Percentiles rank a stretch among this genome's conserved stretches.
Conservation (phyloP, 2,329 filamentous ascomycete species). For the Thelonectria olida region DNA sequence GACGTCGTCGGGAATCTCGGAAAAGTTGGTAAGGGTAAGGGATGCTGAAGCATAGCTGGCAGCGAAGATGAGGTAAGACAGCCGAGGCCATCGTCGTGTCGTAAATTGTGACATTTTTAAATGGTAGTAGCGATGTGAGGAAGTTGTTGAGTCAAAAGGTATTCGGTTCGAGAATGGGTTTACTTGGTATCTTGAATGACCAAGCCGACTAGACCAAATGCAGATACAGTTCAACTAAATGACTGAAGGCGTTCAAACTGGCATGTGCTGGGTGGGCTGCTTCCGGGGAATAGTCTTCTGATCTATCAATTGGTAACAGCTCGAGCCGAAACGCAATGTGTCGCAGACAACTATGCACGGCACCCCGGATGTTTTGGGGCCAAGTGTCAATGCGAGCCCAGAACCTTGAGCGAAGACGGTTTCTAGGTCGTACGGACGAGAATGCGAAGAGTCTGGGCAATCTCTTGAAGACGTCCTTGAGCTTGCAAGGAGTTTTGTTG, state of each 20-base stretch:
- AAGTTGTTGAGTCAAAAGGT: conserved; percentile 7
- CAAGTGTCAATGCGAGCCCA: conserved; percentile 9
- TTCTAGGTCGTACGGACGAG: conserved; percentile 15
- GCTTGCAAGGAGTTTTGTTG: not conserved
- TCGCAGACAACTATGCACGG: conserved; percentile 29
- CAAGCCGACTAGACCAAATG: not conserved
- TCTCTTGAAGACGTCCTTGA: not conserved
- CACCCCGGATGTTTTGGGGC: conserved; percentile 21
- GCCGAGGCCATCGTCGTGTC: conserved; percentile 35
- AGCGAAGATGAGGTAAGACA: conserved; percentile 35
- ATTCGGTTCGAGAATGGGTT: not conserved
- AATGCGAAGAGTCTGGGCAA: not conserved
- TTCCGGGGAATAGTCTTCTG: conserved; percentile 22
- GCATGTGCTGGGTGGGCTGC: conserved; percentile 10
- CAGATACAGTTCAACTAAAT: conserved; percentile 2
- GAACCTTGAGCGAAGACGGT: conserved; percentile 10
- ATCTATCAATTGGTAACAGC: conserved; percentile 33
- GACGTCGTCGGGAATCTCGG: conserved; percentile 49
- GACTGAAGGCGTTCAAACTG: conserved; percentile 8
- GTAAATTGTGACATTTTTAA: conserved; percentile 26
- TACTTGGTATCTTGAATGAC: not conserved
- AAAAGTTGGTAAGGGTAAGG: conserved; percentile 51
- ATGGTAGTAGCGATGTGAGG: not conserved
- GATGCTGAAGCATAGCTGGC: conserved; percentile 35
- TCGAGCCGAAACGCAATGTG: conserved; percentile 35